Conservation (phyloP, 305 asterid species). For the Fraxinus dipetala region DNA sequence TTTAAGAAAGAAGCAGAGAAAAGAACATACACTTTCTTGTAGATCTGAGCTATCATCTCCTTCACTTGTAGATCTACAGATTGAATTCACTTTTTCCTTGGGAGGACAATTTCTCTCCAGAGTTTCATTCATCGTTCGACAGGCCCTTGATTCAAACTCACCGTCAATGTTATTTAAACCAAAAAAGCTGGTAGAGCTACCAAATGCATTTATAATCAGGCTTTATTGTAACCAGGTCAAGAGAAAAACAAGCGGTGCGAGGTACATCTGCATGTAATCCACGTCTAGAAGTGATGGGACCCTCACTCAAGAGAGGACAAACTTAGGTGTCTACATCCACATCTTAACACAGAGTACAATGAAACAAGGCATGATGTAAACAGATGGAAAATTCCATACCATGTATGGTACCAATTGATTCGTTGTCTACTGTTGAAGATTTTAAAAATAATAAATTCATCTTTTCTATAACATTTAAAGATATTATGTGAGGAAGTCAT, state of each 20-base stretch:
- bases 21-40: conserved; percentile 57
- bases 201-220: conserved; percentile 12
- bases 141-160: conserved; percentile 58
- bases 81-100: conserved; percentile 47
- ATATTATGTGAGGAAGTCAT: background rate
- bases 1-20: conserved; percentile 21
- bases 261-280: conserved; percentile 19
- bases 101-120: conserved; percentile 52
- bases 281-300: conserved; percentile 10
- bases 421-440: background rate
- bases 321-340: background rate
- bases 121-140: conserved; percentile 66
- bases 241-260: background rate
- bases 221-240: conserved; percentile 4
- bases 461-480: background rate
- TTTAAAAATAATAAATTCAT: background rate
- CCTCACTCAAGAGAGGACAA: background rate
- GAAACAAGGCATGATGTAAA: background rate
- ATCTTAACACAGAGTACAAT: background rate
- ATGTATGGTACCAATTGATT: background rate
- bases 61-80: conserved; percentile 50
- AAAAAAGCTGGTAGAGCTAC: conserved; percentile 17
- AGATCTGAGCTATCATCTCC: conserved; percentile 53
- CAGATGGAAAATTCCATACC: background rate
- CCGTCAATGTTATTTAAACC: conserved; percentile 9